Percentiles rank a stretch among this genome's conserved stretches.
phyloP scores from a whole-genome alignment of 192 early-diverging fungal species.

The Podila epigama region DNA sequence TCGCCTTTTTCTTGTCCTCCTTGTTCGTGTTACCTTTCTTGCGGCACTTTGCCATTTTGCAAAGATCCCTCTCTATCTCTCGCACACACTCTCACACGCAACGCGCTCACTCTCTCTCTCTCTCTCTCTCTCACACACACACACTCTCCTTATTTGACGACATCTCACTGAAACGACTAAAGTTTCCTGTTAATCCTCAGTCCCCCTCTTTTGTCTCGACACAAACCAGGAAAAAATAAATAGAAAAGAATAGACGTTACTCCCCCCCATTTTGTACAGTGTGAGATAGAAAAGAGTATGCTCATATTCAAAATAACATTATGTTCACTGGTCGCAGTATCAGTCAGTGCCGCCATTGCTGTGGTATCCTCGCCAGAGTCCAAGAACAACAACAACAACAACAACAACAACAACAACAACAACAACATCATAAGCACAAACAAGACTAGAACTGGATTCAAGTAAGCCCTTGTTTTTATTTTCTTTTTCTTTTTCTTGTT shows the following conservation, averaged over 20 bases:
- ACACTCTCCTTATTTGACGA: neutral
- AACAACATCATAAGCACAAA: no score
- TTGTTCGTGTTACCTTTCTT: no score
- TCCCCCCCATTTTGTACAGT: neutral
- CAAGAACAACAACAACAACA: no score
- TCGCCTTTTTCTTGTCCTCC: no score
- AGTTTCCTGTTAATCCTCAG: no score
- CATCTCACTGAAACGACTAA: no score
- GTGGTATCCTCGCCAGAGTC: no score
- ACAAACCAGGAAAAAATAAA: neutral
- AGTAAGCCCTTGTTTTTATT: neutral
- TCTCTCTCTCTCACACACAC: neutral
- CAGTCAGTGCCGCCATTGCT: neutral
- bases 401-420: no score
- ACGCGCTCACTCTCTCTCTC: neutral
- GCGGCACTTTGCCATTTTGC: neutral
- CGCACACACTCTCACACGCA: neutral
- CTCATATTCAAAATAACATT: neutral
- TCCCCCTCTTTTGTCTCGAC: no score
- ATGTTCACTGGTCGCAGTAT: neutral
- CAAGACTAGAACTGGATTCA: neutral
- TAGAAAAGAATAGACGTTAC: neutral
- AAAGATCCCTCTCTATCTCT: neutral
- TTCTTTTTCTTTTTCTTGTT: no score
- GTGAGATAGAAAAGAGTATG: no score